phyloP scores from a whole-genome alignment of 305 asterid genomes.

The Fraxinus ornus region DNA sequence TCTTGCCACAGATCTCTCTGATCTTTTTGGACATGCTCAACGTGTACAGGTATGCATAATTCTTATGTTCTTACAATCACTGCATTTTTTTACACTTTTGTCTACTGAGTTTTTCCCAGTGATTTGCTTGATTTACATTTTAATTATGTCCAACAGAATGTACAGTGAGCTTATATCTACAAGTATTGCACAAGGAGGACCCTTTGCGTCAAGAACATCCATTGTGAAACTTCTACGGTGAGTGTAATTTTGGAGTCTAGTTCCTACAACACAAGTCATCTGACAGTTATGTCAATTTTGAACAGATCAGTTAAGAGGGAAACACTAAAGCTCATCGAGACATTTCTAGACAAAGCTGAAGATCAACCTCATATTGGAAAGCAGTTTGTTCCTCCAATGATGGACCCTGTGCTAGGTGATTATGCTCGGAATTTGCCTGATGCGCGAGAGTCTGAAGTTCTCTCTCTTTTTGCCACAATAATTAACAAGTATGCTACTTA shows the following conservation, averaged over 20 bases:
- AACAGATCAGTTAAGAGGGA: conserved; percentile 98
- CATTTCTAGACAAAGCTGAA: conserved; percentile 96
- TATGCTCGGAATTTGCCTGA: conserved; percentile 94
- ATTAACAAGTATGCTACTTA: conserved; percentile 72
- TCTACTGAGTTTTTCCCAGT: conserved; percentile 7
- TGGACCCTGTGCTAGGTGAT: conserved; percentile 97
- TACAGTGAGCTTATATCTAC: conserved; percentile 94
- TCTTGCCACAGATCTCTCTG: conserved; percentile 79
- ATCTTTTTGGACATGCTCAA: conserved; percentile 98
- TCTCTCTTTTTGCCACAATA: conserved; percentile 92
- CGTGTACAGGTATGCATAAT: conserved; percentile 69
- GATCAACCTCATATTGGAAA: conserved; percentile 86
- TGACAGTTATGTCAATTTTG: background rate
- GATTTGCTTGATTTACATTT: conserved; percentile 20
- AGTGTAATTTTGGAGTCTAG: conserved; percentile 13
- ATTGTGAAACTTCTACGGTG: conserved; percentile 92
- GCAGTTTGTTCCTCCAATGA: conserved; percentile 99
- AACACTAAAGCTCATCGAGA: conserved; percentile 90
- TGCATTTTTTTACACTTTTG: background rate
- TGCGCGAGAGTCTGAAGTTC: conserved; percentile 99
- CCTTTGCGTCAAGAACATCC: conserved; percentile 81
- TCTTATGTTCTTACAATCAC: conserved; percentile 5
- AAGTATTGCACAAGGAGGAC: conserved; percentile 94
- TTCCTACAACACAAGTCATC: background rate
- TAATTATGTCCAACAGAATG: conserved; percentile 64